Base-by-base conservation (phyloP, 768 basidiomycete genomes). In the Fistulinella prunicolor region DNA sequence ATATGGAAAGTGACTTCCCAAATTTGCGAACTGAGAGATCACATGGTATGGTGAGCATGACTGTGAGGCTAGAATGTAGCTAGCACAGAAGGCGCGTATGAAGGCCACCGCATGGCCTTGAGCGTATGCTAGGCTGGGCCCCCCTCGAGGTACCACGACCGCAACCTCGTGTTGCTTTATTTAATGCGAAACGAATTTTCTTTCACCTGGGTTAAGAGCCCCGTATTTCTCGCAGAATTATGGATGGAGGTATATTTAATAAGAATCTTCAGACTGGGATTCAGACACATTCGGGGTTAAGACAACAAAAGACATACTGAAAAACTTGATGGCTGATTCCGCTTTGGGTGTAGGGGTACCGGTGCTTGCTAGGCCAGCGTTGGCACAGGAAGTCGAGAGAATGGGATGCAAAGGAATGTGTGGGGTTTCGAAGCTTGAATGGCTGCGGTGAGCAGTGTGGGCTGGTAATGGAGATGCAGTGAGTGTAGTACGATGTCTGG, bases 161-260 rank as follows among this genome's bases (percentile, higher is more conserved):
- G 8, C 28, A n/a, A 21, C 48, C 44, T 45, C 28, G 21, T 22
- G 21, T 24, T 35, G 8, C n/a, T n/a, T n/a, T n/a, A 20, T 49
- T n/a, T 3, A 16, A 32, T 19, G 37, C 19, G 28, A 49, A 44
- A 56, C 26, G 19, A 29, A 35, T 23, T 20, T n/a, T n/a, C n/a
- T 29, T 42, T 56, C 34, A 60, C 59, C 57, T 60, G 19, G 37
- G 12, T 39, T 3, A 39, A 24, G 39, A 39, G 22, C n/a, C n/a
- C n/a, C 7, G 3, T 30, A 39, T 23, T 17, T 13, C 36, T 24
- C 12, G 32, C 44, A 19, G 12, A 43, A 35, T 32, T 39, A 22
- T 26, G n/a, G 19, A 42, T 14, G 19, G n/a, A 16, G 12, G 22
- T 40, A 36, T 24, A 42, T 38, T 30, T n/a, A n/a, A n/a, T n/a